Evolutionary conservation across 176 grass and related monocot species (phyloP), one percentile per base, ranked within the genome.

Genomic region (Phoenix roebelenii): DNA sequence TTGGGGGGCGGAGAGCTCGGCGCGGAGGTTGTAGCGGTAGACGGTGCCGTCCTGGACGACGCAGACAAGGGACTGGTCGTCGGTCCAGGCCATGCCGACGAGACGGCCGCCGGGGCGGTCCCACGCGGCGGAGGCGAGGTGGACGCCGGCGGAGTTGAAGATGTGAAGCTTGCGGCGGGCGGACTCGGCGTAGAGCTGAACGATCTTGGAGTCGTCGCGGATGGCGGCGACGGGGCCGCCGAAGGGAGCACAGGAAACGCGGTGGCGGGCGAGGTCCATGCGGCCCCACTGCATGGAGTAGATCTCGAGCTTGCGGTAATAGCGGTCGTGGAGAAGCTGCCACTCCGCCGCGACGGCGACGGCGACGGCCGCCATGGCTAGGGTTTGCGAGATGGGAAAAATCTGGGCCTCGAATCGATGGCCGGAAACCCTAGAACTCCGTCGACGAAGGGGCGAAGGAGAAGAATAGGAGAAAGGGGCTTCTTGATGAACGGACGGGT

Each of bases 161-260:
- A 96, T 82, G 74, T 85, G 92, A 53, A 96, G 81, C 73, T 85
- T 86, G 12, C 92, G 86, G 44, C 92, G 92, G 5, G 92, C 89
- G 24, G 92, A 89, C 75, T 96, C 92, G 54, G 83, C 82, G 72
- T 82, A 74, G 57, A 96, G 76, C 77, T 96, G 92, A 35, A 96
- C 92, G 75, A 96, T 96, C 80, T 96, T 96, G 16, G 92, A 90
- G 72, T 96, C 92, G 61, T 96, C 92, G 51, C 92, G 80, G 58
- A 96, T 89, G 65, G 92, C 86, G n/a, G 92, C 87, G 52, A 96
- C 69, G 23, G 92, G 92, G 4, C 92, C 92, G 0, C 92, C 92
- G 50, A 96, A 88, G 15, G 92, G 80, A 3, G 87, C 83, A 0
- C 80, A 79, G 1, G 92, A 75, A 20, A 96, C 55, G 61, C 89